Evolutionary conservation across 2,329 filamentous ascomycete species (phyloP).

Genomic region (Phaeosphaeriaceae sp.): DNA sequence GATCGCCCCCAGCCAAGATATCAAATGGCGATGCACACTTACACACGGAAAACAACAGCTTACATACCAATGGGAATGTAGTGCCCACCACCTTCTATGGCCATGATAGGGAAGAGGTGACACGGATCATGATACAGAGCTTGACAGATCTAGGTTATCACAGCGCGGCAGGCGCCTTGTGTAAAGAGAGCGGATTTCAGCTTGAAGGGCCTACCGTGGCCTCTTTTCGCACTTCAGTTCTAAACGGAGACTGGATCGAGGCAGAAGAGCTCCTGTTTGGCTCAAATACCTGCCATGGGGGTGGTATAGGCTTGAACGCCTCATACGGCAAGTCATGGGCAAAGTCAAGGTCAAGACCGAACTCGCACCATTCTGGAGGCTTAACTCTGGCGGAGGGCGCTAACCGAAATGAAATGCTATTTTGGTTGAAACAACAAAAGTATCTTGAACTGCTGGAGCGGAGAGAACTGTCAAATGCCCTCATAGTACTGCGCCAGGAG

Average conservation of each 20-base stretch:
- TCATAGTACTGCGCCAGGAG: conserved; percentile 85
- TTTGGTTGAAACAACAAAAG: conserved; percentile 90
- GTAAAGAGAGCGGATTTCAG: conserved; percentile 82
- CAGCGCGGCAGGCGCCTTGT: conserved; percentile 74
- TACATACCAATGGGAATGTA: conserved; percentile 50
- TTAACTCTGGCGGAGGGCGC: conserved; percentile 77
- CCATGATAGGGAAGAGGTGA: conserved; percentile 91
- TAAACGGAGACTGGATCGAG: conserved; percentile 80
- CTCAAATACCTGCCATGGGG: conserved; percentile 52
- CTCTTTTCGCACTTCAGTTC: conserved; percentile 80
- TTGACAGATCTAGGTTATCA: conserved; percentile 87
- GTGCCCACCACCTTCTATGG: conserved; percentile 69
- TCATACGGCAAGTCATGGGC: conserved; percentile 42
- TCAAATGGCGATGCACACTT: conserved; percentile 50
- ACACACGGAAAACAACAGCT: conserved; percentile 53
- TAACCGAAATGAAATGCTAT: conserved; percentile 80
- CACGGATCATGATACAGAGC: conserved; percentile 88
- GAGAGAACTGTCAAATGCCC: conserved; percentile 73
- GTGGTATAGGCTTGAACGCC: conserved; percentile 47
- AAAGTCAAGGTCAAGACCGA: conserved; percentile 34
- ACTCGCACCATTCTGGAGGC: conserved; percentile 55
- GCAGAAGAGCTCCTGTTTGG: conserved; percentile 83
- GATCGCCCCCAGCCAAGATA: conserved; percentile 44
- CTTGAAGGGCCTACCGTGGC: conserved; percentile 86
- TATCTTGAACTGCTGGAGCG: conserved; percentile 88